These are phyloP conservation scores for Peribolospora baueri DNA, from an alignment of 768 basidiomycete genomes.

Conservation along the genomic window DNA sequence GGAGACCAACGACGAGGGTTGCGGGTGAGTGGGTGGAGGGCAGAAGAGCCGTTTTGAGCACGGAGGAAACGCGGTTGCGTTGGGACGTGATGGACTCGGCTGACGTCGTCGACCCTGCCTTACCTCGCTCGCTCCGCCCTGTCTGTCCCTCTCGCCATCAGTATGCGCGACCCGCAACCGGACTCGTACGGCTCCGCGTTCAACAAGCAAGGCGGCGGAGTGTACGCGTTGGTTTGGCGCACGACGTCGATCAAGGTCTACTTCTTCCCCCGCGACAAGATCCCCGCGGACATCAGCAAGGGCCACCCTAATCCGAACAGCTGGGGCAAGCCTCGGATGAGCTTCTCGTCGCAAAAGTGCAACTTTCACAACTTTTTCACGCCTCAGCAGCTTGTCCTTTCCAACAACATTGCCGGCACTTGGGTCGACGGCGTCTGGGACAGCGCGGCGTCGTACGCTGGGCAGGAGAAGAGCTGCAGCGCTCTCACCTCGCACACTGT, in stretches of 20 bases:
- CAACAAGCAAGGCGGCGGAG: constrained; percentile 5
- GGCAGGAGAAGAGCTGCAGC: background rate
- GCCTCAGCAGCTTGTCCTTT: background rate
- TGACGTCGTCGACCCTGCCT: too few relatives aligned
- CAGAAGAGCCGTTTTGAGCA: too few relatives aligned
- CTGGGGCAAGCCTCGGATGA: too few relatives aligned
- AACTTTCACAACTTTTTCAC: background rate
- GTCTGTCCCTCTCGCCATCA: too few relatives aligned
- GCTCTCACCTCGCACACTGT: too few relatives aligned
- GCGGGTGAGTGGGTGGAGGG: background rate
- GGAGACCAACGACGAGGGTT: constrained; percentile 1
- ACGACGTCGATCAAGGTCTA: constrained; percentile 1
- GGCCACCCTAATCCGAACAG: constrained; percentile 1
- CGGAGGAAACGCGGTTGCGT: too few relatives aligned
- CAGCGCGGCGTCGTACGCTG: background rate
- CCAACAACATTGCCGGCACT: background rate
- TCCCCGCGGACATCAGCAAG: constrained; percentile 2
- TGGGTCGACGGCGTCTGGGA: background rate
- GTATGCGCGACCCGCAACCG: background rate
- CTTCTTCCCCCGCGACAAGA: constrained; percentile 1
- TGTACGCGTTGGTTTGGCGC: constrained; percentile 2
- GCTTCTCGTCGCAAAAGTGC: constrained; percentile 1
- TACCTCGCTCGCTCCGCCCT: too few relatives aligned
- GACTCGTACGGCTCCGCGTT: constrained; percentile 3
- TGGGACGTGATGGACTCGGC: too few relatives aligned